phyloP scores from a whole-genome alignment of 129 eudicot genomes.

The Lonicera japonica region DNA sequence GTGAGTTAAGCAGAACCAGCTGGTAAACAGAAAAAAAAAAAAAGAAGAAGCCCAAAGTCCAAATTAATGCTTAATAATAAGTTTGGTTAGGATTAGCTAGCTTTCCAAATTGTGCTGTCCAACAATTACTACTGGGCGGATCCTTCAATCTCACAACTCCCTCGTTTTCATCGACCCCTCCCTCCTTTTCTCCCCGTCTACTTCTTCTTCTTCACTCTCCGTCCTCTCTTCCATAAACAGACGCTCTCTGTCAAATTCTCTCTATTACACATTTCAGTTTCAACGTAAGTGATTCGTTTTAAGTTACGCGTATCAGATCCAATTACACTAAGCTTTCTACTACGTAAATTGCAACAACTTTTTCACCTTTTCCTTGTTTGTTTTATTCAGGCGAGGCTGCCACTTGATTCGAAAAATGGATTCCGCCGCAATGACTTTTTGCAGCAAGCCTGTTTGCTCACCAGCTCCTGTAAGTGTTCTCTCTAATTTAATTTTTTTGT shows the following conservation, averaged over 20 bases:
- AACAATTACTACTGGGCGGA: conserved; percentile 11
- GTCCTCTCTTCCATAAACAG: not conserved
- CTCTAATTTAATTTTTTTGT: not conserved
- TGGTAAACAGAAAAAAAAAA: too few relatives aligned
- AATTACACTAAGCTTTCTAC: not conserved
- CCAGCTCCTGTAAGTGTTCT: conserved; percentile 21
- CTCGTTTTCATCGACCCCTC: conserved; percentile 31
- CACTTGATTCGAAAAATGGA: conserved; percentile 34
- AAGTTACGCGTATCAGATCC: not conserved
- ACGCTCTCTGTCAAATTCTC: not conserved
- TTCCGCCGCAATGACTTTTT: conserved; percentile 34
- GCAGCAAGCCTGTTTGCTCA: conserved; percentile 24
- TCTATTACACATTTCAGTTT: too few relatives aligned
- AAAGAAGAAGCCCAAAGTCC: not conserved
- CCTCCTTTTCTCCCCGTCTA: not conserved
- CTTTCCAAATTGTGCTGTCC: not conserved
- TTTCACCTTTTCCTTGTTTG: too few relatives aligned
- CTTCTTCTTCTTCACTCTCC: not conserved
- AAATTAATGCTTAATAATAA: too few relatives aligned
- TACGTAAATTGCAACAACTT: not conserved
- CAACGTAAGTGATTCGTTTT: not conserved
- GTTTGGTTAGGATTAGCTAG: not conserved
- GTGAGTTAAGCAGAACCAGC: not conserved
- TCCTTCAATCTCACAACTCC: conserved; percentile 16
- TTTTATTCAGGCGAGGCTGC: conserved; percentile 2